A percentile compares a stretch with the other conserved stretches of the same genome.
Conservation (phyloP, 768 basidiomycete species). For the Pleurotus pulmonarius region DNA sequence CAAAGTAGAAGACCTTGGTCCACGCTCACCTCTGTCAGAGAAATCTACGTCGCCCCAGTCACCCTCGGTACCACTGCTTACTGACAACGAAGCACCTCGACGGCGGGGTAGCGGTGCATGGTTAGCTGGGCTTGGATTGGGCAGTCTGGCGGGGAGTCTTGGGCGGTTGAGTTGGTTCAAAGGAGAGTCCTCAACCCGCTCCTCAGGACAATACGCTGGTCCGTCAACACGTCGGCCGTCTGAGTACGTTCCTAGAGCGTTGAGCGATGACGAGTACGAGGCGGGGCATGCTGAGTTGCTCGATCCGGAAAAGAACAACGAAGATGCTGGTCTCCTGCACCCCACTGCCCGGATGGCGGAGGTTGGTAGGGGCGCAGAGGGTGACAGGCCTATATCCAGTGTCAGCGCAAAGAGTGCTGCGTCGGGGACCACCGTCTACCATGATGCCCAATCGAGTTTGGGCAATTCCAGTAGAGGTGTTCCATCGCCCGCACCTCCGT, state of each 20-base stretch:
- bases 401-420: slow-evolving; percentile 50
- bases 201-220: slow-evolving; percentile 9
- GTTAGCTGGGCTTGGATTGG: slow-evolving; percentile 39
- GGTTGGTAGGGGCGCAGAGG: slow-evolving; percentile 34
- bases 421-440: slow-evolving; percentile 57
- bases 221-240: slow-evolving; percentile 14
- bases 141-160: slow-evolving; percentile 28
- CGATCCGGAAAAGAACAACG: slow-evolving; percentile 13
- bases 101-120: slow-evolving; percentile 12
- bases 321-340: slow-evolving; percentile 13
- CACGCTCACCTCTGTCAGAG: slow-evolving; percentile 19
- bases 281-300: slow-evolving; percentile 34
- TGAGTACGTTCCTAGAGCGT: slow-evolving; percentile 15
- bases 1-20: slow-evolving; percentile 32
- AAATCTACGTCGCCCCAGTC: slow-evolving; percentile 20
- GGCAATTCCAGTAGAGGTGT: slow-evolving; percentile 3
- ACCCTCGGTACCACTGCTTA: slow-evolving; percentile 11
- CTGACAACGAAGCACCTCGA: background rate
- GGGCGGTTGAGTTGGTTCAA: slow-evolving; percentile 62
- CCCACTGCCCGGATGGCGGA: slow-evolving; percentile 25
- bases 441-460: slow-evolving; percentile 40
- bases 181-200: slow-evolving; percentile 24
- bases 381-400: slow-evolving; percentile 52
- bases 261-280: slow-evolving; percentile 44
- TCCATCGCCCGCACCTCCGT: slow-evolving; percentile 22